Evolutionary conservation across 331 rosid genomes (phyloP).

Genomic region (Prunus yedoensis): DNA sequence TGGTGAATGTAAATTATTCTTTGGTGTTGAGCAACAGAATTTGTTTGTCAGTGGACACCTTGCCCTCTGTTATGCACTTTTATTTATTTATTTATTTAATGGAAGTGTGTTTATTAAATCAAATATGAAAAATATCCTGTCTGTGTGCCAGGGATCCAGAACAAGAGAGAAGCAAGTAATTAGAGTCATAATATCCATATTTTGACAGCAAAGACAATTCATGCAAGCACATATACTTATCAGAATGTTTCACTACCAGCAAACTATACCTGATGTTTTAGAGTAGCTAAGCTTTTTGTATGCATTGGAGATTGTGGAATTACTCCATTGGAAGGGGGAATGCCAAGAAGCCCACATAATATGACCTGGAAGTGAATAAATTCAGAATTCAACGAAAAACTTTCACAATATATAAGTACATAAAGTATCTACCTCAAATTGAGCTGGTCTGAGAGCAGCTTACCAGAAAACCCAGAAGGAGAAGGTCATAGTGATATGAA

Average conservation of each 20-base stretch:
- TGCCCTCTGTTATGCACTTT: no score
- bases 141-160: no score
- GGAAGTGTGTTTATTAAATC: no score
- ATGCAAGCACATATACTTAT: not conserved
- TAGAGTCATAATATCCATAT: not conserved
- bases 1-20: no score
- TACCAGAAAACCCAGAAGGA: conserved; percentile 89
- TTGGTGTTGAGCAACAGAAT: no score
- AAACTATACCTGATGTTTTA: conserved; percentile 77
- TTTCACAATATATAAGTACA: conserved; percentile 5
- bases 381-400: conserved; percentile 15
- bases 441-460: conserved; percentile 23
- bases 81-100: no score
- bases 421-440: conserved; percentile 2
- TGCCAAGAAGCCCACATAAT: conserved; percentile 90
- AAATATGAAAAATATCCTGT: no score
- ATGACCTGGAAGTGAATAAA: conserved; percentile 56
- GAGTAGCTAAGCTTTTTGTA: conserved; percentile 96
- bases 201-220: not conserved
- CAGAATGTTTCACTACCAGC: not conserved
- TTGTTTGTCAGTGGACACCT: no score
- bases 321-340: conserved; percentile 96
- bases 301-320: conserved; percentile 99
- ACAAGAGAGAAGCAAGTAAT: not conserved
- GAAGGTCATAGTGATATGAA: conserved; percentile 94